Evolutionary conservation across 805 yeast genomes (phyloP), one percentile per base, ranked within the genome.

Genomic region (Candida cerambycidarum): DNA sequence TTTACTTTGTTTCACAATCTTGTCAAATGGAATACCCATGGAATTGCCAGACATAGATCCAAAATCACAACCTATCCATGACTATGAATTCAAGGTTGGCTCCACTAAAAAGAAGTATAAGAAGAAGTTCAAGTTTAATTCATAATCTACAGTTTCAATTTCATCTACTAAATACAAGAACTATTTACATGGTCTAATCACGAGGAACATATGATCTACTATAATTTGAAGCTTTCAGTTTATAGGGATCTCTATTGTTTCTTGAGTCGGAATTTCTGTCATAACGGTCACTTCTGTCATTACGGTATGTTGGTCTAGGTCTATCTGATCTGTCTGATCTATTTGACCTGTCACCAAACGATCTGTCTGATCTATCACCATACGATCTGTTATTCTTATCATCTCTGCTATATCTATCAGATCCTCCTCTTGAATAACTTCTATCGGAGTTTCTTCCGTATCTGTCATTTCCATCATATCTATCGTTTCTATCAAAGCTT

Each of bases 41-140:
- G 49, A 43, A 9, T 12, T 40, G 12, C n/a, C 38, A 5, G 30
- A 34, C 13, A 18, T 34, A 4, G 38, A 34, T 7, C 42, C 44
- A 10, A 39, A 33, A 27, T 27, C 21, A n/a, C 23, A 21, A 21
- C 8, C 27, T 23, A 4, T 16, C 9, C 32, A 24, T 14, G 31
- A 24, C 10, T 41, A 32, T 16, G 36, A 43, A 17, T 48, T 48
- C 31, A 43, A 30, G 19, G 53, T 46, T 1, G 53, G 53, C 9
- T 30, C 46, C 25, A 42, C 46, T 10, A 49, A 43, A 24, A 44
- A 43, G 27, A 49, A 46, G 31, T 49, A 49, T 39, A 46, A 42
- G 38, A 46, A 41, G 15, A 46, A 46, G 23, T 34, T 39, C 10
- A 46, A 42, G 19, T 18, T 18, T 18, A 18, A 32, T 10, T 18